Evolutionary conservation across 2,329 filamentous ascomycete genomes (phyloP).

Genomic region (Cordyceps militaris): DNA sequence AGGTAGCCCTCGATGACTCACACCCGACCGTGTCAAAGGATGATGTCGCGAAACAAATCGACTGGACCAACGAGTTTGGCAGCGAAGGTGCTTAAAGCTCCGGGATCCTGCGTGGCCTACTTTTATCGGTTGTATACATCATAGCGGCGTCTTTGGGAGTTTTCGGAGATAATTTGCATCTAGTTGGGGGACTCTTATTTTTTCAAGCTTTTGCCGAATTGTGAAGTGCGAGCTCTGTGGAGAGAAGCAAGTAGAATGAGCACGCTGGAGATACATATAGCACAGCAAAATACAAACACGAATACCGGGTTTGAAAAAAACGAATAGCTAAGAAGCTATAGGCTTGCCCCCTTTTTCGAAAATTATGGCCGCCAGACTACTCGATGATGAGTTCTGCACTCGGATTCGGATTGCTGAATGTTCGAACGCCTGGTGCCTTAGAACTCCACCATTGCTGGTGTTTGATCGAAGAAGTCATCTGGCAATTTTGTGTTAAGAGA

Average conservation of each 20-base stretch:
- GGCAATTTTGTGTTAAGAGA: too few species aligned
- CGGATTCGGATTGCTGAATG: too few species aligned
- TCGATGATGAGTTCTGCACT: too few species aligned
- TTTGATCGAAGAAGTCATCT: too few species aligned
- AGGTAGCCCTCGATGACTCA: constrained; percentile 82
- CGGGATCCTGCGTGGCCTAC: neutral
- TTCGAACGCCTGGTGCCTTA: too few species aligned
- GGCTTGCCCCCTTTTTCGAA: too few species aligned
- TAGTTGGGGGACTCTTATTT: neutral
- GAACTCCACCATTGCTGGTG: too few species aligned
- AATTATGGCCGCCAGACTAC: too few species aligned
- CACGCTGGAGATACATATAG: neutral
- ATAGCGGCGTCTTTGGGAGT: constrained; percentile 14
- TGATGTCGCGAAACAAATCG: constrained; percentile 74
- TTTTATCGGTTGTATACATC: constrained; percentile 8
- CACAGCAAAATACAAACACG: neutral
- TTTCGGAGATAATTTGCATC: constrained; percentile 11
- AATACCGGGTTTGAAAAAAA: neutral
- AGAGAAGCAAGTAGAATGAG: neutral
- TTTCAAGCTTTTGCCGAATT: neutral
- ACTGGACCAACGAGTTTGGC: constrained; percentile 95
- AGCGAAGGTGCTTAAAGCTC: constrained; percentile 62
- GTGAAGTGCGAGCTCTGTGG: neutral
- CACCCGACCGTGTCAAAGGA: constrained; percentile 84
- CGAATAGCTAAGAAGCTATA: too few species aligned